Percentiles rank a stretch among this genome's conserved stretches.
These are phyloP conservation scores for Backusella westeae DNA, from an alignment of 192 early-diverging fungal species.

Conservation along the genomic window DNA sequence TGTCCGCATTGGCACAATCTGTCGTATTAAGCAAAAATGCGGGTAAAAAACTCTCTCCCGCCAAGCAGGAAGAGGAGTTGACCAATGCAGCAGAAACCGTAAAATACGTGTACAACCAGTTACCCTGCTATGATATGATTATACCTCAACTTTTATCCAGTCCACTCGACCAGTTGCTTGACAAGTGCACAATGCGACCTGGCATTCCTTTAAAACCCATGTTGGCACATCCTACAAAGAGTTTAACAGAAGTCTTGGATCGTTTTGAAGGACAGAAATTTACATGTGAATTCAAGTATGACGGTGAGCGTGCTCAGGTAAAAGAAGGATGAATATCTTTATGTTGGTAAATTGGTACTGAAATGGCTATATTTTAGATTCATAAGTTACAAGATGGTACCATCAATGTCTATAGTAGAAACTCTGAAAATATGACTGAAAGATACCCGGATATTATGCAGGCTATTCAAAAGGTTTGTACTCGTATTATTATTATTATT, in stretches of 20 bases:
- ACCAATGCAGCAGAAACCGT: slow-evolving; percentile 49
- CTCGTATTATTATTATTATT: no score
- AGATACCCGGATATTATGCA: slow-evolving; percentile 95
- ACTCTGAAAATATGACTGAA: slow-evolving; percentile 89
- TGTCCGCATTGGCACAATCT: slow-evolving; percentile 86
- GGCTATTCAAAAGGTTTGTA: slow-evolving; percentile 60
- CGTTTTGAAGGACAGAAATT: slow-evolving; percentile 91
- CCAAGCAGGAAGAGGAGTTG: slow-evolving; percentile 46
- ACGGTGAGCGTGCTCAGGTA: slow-evolving; percentile 93
- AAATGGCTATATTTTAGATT: slow-evolving; percentile 50
- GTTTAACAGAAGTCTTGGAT: slow-evolving; percentile 87
- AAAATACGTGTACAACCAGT: slow-evolving; percentile 80
- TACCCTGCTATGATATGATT: slow-evolving; percentile 91
- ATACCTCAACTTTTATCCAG: slow-evolving; percentile 81
- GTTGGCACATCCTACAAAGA: slow-evolving; percentile 98
- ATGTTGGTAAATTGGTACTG: background rate
- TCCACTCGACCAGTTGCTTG: slow-evolving; percentile 64
- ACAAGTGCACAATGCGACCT: slow-evolving; percentile 88
- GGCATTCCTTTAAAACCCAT: slow-evolving; percentile 98
- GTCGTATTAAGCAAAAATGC: slow-evolving; percentile 58
- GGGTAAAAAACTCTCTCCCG: slow-evolving; percentile 36
- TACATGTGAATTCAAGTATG: slow-evolving; percentile 99
- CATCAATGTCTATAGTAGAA: slow-evolving; percentile 87
- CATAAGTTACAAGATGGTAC: slow-evolving; percentile 77
- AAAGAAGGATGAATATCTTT: background rate